Evolutionary conservation across 768 basidiomycete genomes (phyloP), one percentile per base, ranked within the genome.

Genomic region (Agaricus sinodeliciosus): DNA sequence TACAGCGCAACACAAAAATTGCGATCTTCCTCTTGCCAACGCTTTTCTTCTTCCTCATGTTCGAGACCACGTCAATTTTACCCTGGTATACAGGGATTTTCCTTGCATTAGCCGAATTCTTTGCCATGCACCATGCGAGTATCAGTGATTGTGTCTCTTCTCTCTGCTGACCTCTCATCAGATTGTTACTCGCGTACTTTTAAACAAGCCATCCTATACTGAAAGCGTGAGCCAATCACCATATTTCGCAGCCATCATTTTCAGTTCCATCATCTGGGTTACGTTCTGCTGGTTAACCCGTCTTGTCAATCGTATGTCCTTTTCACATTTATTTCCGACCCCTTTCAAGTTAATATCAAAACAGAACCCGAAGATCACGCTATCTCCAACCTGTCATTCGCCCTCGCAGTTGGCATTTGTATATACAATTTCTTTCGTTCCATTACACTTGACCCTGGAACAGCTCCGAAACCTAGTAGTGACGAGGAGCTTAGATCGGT

Each of bases 161-260:
- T 49, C 54, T 61, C 6, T 57, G 41, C 56, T 55, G 6, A 60
- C 31, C 3, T 28, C 37, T 26, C 48, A 55, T 22, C 61, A 87
- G 87, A 79, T 88, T 65, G 89, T 93, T 49, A 90, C 87, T 6
- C 86, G 89, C 13, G 90, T 93, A 5, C 74, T 96, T 4, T 75
- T 95, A 42, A 91, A 90, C 67, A 85, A 87, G 62, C 75, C 81
- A 28, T 85, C 81, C 3, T 88, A 90, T 59, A 90, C 87, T 9
- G 91, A 92, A 56, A 84, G 81, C 41, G 83, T 98, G 41, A 85
- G 82, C 26, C 80, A 84, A 58, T 92, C 90, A 51, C 94, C 94
- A 0, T 96, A 98, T 69, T 94, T 97, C 61, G 82, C 91, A 0
- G 87, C 90, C 9, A 92, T 99, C 57, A 96, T 99, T 52, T 77